A percentile compares a stretch with the other conserved stretches of the same genome.
These are phyloP conservation scores for Penicillium crystallinum DNA, from an alignment of 495 filamentous ascomycete genomes.

Conservation along the genomic window DNA sequence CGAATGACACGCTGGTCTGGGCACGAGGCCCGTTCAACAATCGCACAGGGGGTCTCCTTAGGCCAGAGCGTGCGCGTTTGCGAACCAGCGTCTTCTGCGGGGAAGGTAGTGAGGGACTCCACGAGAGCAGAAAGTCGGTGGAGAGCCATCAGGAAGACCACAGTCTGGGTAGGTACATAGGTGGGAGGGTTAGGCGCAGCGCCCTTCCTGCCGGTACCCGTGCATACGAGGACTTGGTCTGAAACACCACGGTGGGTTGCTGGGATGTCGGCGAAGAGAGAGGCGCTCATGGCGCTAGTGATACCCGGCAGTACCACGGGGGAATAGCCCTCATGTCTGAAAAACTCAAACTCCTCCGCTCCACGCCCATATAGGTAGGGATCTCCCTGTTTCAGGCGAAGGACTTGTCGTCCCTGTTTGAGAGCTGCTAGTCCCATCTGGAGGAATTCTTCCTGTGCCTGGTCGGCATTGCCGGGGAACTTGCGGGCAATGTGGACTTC, in stretches of 20 bases:
- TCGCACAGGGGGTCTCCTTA: conserved; percentile 72
- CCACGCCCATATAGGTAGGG: conserved; percentile 94
- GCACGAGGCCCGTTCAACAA: conserved; percentile 91
- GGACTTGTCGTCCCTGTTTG: conserved; percentile 67
- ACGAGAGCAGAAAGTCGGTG: conserved; percentile 75
- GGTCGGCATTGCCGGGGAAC: conserved; percentile 94
- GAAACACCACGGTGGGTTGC: conserved; percentile 83
- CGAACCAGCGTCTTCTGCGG: conserved; percentile 14
- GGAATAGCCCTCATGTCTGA: conserved; percentile 61
- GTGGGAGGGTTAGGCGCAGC: conserved; percentile 72
- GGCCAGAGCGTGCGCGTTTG: conserved; percentile 39
- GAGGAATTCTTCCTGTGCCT: conserved; percentile 88
- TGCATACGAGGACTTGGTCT: conserved; percentile 90
- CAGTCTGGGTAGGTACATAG: conserved; percentile 70
- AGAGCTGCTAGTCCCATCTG: conserved; percentile 68
- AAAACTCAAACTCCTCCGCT: conserved; percentile 88
- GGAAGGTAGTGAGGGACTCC: conserved; percentile 49
- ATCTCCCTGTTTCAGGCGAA: conserved; percentile 93
- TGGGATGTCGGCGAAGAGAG: conserved; percentile 84
- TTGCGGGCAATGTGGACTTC: conserved; percentile 91
- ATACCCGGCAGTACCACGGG: conserved; percentile 82
- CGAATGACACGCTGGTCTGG: conserved; percentile 90
- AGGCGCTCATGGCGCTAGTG: conserved; percentile 79
- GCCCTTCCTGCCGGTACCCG: conserved; percentile 92
- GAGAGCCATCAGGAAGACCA: conserved; percentile 94